Conservation (phyloP, 495 filamentous ascomycete genomes). For the Penicillium robsamsonii region DNA sequence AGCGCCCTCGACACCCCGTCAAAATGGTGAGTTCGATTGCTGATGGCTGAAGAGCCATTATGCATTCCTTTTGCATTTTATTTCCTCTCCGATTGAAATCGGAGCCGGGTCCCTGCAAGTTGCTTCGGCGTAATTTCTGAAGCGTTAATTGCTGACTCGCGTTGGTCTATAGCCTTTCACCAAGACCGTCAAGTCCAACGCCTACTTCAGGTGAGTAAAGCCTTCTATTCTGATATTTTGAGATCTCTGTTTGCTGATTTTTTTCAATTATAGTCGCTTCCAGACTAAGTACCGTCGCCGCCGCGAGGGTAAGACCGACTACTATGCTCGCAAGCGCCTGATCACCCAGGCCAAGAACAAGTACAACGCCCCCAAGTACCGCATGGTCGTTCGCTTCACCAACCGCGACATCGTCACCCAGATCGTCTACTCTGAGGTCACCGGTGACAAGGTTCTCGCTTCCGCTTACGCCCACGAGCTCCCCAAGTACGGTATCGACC, state of each 20-base stretch:
- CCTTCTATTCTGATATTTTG: slow-evolving; percentile 12
- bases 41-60: slow-evolving; percentile 26
- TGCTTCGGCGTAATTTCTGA: slow-evolving; percentile 89
- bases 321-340: slow-evolving; percentile 99
- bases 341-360: slow-evolving; percentile 99
- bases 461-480: slow-evolving; percentile 97
- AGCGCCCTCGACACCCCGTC: slow-evolving; percentile 39
- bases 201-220: slow-evolving; percentile 86
- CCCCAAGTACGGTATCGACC: slow-evolving; percentile 90
- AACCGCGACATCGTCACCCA: slow-evolving; percentile 99
- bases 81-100: slow-evolving; percentile 19
- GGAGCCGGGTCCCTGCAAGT: slow-evolving; percentile 82
- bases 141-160: slow-evolving; percentile 99
- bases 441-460: slow-evolving; percentile 92
- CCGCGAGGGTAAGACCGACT: slow-evolving; percentile 97
- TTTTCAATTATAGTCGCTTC: slow-evolving; percentile 68
- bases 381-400: slow-evolving; percentile 99
- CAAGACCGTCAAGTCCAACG: slow-evolving; percentile 93
- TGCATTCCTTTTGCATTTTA: slow-evolving; percentile 15
- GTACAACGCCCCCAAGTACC: slow-evolving; percentile 99
- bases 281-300: slow-evolving; percentile 99
- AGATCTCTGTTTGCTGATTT: slow-evolving; percentile 17
- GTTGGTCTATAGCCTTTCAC: slow-evolving; percentile 73
- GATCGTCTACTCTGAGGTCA: slow-evolving; percentile 95
- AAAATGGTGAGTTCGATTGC: slow-evolving; percentile 49